phyloP scores from a whole-genome alignment of 2,329 filamentous ascomycete genomes.

The Mycosphaerella arachidis region DNA sequence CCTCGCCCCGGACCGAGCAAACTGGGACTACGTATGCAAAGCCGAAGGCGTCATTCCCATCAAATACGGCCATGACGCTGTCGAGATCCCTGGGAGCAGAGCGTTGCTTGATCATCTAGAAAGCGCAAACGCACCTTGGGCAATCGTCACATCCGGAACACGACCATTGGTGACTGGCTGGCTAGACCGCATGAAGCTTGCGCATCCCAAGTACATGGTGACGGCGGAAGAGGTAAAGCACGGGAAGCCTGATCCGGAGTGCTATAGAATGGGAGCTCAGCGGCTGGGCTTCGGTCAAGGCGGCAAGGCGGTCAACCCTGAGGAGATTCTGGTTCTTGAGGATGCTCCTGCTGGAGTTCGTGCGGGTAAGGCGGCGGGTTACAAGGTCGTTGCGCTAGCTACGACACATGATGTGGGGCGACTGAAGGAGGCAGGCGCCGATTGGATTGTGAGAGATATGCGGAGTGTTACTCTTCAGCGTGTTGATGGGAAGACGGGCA shows the following conservation, averaged over 20 bases:
- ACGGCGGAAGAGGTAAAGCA: constrained; percentile 46
- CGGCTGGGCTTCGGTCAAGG: constrained; percentile 42
- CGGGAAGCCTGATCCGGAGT: constrained; percentile 49
- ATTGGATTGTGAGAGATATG: constrained; percentile 82
- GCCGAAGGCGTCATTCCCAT: constrained; percentile 75
- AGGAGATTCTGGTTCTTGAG: constrained; percentile 69
- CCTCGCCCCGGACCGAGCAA: constrained; percentile 79
- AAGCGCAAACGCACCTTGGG: constrained; percentile 63
- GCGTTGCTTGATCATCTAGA: constrained; percentile 31
- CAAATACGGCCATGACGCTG: constrained; percentile 70
- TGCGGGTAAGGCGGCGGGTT: constrained; percentile 80
- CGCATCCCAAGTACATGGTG: constrained; percentile 45
- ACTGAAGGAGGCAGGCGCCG: constrained; percentile 69
- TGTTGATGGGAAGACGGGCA: constrained; percentile 51
- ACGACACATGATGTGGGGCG: constrained; percentile 76
- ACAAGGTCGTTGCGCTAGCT: constrained; percentile 75
- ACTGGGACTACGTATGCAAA: constrained; percentile 80
- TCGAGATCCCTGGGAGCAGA: constrained; percentile 73
- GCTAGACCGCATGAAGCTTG: constrained; percentile 47
- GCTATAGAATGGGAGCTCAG: constrained; percentile 43
- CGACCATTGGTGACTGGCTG: constrained; percentile 46
- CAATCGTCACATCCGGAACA: constrained; percentile 62
- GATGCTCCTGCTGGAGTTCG: constrained; percentile 82
- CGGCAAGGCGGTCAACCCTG: background rate
- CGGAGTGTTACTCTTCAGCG: constrained; percentile 63